These are phyloP conservation scores for Corynespora cassiicola DNA, from an alignment of 2,329 filamentous ascomycete species.

Conservation along the genomic window DNA sequence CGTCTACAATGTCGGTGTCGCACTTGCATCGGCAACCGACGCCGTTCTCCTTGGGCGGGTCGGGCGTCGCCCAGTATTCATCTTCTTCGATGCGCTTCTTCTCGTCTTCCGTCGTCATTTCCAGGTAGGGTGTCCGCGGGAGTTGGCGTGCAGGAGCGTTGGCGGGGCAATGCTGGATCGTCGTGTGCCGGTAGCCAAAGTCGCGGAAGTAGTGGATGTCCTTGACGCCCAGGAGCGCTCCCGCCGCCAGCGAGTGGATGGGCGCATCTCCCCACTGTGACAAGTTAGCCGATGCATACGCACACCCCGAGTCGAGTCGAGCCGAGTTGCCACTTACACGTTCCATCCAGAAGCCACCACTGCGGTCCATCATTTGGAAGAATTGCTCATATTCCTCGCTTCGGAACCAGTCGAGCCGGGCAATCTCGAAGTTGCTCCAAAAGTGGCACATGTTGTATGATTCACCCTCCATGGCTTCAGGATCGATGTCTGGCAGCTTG, in stretches of 20 bases:
- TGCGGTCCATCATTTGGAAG: slow-evolving; percentile 98
- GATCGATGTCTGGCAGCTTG: slow-evolving; percentile 80
- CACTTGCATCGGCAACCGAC: slow-evolving; percentile 96
- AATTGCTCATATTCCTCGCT: slow-evolving; percentile 98
- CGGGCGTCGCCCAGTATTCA: slow-evolving; percentile 91
- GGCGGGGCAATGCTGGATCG: slow-evolving; percentile 96
- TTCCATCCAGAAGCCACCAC: slow-evolving; percentile 99
- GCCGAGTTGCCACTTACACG: too few relatives aligned
- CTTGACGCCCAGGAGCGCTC: slow-evolving; percentile 77
- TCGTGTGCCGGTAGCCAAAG: slow-evolving; percentile 97
- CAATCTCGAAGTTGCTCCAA: slow-evolving; percentile 99
- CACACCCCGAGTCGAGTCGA: too few relatives aligned
- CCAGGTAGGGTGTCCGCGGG: slow-evolving; percentile 78
- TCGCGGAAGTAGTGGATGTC: slow-evolving; percentile 99
- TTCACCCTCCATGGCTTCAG: slow-evolving; percentile 94
- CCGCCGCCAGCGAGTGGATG: slow-evolving; percentile 95
- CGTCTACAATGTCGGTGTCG: slow-evolving; percentile 96
- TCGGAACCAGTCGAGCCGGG: slow-evolving; percentile 90
- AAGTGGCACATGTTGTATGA: slow-evolving; percentile 99
- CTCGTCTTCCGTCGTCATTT: slow-evolving; percentile 80
- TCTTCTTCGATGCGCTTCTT: slow-evolving; percentile 90
- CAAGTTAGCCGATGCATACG: slow-evolving; percentile 41
- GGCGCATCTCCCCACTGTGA: slow-evolving; percentile 95
- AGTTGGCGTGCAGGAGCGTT: slow-evolving; percentile 92
- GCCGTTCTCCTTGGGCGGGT: slow-evolving; percentile 90